phyloP scores from a whole-genome alignment of 2,329 filamentous ascomycete species.

The Cladobotryum mycophilum region DNA sequence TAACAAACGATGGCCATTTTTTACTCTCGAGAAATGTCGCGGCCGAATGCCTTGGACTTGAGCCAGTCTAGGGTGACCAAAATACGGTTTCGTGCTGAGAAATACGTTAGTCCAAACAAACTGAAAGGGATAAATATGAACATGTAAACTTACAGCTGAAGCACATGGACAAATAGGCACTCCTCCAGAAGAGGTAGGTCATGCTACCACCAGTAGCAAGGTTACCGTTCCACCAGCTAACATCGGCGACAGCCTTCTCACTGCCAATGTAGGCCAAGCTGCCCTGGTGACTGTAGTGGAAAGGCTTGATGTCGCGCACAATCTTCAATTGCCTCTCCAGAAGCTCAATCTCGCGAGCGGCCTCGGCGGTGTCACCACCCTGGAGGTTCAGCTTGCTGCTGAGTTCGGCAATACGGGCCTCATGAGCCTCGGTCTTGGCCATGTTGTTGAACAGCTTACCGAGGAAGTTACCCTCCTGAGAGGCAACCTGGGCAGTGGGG shows the following conservation, averaged over 20 bases:
- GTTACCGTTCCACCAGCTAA: constrained; percentile 96
- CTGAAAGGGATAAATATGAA: not conserved
- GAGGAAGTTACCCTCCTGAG: constrained; percentile 92
- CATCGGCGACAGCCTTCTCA: constrained; percentile 95
- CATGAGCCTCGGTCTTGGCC: constrained; percentile 85
- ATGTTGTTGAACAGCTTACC: constrained; percentile 97
- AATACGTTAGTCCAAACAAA: constrained; percentile 12
- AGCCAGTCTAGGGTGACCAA: constrained; percentile 92
- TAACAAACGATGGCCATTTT: not conserved
- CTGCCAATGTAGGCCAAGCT: constrained; percentile 96
- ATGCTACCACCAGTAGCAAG: constrained; percentile 86
- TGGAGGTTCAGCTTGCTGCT: constrained; percentile 55
- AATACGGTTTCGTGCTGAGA: constrained; percentile 79
- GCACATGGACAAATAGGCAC: constrained; percentile 98
- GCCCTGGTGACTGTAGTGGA: constrained; percentile 97
- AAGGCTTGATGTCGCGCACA: constrained; percentile 92
- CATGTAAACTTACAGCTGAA: constrained; percentile 78
- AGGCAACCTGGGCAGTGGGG: constrained; percentile 91
- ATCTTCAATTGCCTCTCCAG: constrained; percentile 81
- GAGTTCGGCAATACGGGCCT: constrained; percentile 66
- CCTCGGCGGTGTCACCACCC: constrained; percentile 60
- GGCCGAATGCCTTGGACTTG: constrained; percentile 94
- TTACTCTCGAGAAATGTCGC: constrained; percentile 84
- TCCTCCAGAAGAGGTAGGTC: constrained; percentile 98
- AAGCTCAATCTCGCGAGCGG: constrained; percentile 69